phyloP scores from a whole-genome alignment of 371 early-diverging fungal genomes.

The Mortierella sp. region DNA sequence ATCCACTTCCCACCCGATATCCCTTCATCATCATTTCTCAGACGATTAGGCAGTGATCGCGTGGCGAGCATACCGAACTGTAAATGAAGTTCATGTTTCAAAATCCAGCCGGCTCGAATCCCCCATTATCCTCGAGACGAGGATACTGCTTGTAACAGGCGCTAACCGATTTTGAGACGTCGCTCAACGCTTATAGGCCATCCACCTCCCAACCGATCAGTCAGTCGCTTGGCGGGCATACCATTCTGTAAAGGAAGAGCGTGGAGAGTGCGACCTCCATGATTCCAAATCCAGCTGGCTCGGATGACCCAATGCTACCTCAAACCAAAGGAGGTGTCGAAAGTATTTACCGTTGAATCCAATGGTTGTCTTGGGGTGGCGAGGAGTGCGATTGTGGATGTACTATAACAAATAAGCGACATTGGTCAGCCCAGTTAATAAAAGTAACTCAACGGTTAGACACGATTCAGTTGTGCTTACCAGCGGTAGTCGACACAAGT shows the following conservation, averaged over 20 bases:
- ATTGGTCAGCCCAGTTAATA: no score
- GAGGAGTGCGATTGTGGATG: no score
- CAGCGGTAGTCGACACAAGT: no score
- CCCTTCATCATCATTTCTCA: slow-evolving; percentile 13
- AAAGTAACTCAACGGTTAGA: no score
- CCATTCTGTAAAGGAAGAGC: slow-evolving; percentile 24
- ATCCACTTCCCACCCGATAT: slow-evolving; percentile 28
- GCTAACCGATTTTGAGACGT: slow-evolving; percentile 15
- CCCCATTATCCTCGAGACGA: slow-evolving; percentile 17
- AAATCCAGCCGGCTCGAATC: slow-evolving; percentile 19
- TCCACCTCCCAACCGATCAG: slow-evolving; percentile 24
- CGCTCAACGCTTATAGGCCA: slow-evolving; percentile 27
- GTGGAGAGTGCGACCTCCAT: slow-evolving; percentile 12
- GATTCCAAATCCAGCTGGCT: slow-evolving; percentile 24
- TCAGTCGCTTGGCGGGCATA: slow-evolving; percentile 27
- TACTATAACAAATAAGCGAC: no score
- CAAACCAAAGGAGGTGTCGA: slow-evolving; percentile 4
- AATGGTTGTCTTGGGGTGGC: no score
- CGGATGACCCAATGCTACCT: slow-evolving; percentile 27
- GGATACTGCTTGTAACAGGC: slow-evolving; percentile 26
- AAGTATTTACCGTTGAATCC: slow-evolving; percentile 17
- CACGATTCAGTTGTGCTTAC: no score
- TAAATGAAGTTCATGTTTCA: slow-evolving; percentile 16
- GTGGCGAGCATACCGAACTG: slow-evolving; percentile 29
- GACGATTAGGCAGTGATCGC: slow-evolving; percentile 16